A percentile compares a stretch with the other conserved stretches of the same genome.
Conservation (phyloP, 164 flowering plant genomes). For the Magnolia kwangsiensis region DNA sequence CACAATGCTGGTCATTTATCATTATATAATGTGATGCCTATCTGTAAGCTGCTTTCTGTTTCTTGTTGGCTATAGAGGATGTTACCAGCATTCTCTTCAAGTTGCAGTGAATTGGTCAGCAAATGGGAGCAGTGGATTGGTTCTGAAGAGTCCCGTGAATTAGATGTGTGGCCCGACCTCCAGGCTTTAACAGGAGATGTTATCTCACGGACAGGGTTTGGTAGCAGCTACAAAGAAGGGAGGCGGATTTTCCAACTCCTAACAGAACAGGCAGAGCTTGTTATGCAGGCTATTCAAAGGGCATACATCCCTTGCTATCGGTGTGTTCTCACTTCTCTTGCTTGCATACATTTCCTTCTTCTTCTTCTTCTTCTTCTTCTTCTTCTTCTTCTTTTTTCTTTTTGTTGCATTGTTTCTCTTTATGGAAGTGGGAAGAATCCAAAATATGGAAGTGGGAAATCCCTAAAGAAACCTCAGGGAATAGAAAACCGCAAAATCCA, state of each 20-base stretch:
- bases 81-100: constrained; percentile 23
- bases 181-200: constrained; percentile 26
- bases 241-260: constrained; percentile 28
- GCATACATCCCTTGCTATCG: constrained; percentile 31
- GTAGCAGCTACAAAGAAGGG: constrained; percentile 33
- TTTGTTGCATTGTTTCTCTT: too few species aligned
- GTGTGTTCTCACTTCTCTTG: constrained; percentile 7
- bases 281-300: not conserved
- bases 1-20: too few species aligned
- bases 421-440: too few species aligned
- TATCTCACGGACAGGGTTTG: constrained; percentile 32
- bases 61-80: constrained; percentile 20
- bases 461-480: too few species aligned
- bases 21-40: too few species aligned
- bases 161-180: constrained; percentile 27
- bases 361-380: too few species aligned
- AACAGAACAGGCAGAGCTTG: constrained; percentile 10
- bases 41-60: not conserved
- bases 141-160: constrained; percentile 13
- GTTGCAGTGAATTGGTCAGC: constrained; percentile 13
- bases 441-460: too few species aligned
- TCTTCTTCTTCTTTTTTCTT: too few species aligned
- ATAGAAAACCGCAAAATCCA: too few species aligned
- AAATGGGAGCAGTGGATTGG: constrained; percentile 20
- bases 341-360: too few species aligned